Percentiles rank a stretch among this genome's conserved stretches.
Evolutionary conservation across 192 early-diverging fungal species (phyloP).

Genomic region (Coemansia biformis): DNA sequence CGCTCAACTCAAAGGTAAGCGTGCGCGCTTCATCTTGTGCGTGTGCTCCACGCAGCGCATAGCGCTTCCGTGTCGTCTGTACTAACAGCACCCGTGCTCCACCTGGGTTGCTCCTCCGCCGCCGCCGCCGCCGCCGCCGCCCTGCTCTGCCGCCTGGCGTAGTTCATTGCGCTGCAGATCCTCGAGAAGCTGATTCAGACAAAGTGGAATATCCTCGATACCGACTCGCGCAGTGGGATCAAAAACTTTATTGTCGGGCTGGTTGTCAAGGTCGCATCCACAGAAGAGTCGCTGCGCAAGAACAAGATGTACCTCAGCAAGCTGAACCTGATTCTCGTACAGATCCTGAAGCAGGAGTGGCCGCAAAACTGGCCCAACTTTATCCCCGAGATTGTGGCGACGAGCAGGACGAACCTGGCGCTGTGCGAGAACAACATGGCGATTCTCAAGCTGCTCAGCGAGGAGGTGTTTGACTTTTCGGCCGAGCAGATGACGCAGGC

Average conservation of each 20-base stretch:
- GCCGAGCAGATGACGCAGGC: constrained; percentile 97
- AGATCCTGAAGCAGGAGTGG: constrained; percentile 99
- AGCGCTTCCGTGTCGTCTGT: no score
- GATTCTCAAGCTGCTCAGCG: constrained; percentile 95
- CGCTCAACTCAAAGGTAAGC: constrained; percentile 78
- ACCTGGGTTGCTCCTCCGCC: no score
- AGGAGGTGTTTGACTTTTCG: constrained; percentile 99
- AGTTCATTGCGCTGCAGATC: constrained; percentile 91
- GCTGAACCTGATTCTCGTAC: constrained; percentile 95
- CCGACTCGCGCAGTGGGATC: constrained; percentile 76
- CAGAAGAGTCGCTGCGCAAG: constrained; percentile 69
- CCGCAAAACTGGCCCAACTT: constrained; percentile 98
- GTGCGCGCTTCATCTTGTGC: not conserved
- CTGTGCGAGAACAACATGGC: constrained; percentile 99
- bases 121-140: no score
- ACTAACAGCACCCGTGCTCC: no score
- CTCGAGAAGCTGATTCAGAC: constrained; percentile 94
- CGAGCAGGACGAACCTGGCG: constrained; percentile 83
- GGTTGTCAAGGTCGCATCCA: constrained; percentile 86
- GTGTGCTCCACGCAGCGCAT: not conserved
- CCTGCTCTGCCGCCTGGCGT: constrained; percentile 5
- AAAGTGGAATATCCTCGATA: constrained; percentile 92
- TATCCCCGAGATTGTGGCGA: constrained; percentile 96
- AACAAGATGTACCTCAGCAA: constrained; percentile 78
- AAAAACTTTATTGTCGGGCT: constrained; percentile 91